Evolutionary conservation across 441 rosid genomes (phyloP).

Genomic region (Syzygium syzygioides): DNA sequence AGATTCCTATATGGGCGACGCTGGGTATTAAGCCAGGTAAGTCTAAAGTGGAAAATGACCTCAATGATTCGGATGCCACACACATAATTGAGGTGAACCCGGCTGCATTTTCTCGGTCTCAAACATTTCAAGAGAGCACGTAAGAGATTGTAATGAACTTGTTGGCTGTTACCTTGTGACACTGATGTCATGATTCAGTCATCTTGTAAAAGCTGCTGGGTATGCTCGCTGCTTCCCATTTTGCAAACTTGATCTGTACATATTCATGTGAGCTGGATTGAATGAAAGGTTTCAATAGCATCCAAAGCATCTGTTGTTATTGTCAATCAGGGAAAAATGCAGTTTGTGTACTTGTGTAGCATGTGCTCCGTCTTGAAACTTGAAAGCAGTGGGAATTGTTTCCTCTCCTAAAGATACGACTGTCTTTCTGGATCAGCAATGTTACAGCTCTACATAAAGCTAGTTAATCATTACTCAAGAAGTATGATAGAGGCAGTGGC

Average conservation of each 20-base stretch:
- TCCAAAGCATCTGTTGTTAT: neutral
- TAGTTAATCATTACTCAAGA: neutral
- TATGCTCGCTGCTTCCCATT: neutral
- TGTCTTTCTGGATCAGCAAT: neutral
- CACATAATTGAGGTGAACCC: slow-evolving; percentile 52
- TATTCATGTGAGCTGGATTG: neutral
- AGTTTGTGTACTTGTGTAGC: neutral
- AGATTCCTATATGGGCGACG: slow-evolving; percentile 43
- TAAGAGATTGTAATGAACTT: neutral
- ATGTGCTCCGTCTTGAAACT: neutral
- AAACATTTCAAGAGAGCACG: slow-evolving; percentile 53
- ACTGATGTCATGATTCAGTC: neutral
- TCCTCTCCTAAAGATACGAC: neutral
- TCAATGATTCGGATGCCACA: slow-evolving; percentile 16
- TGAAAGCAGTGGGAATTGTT: neutral
- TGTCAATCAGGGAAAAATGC: neutral
- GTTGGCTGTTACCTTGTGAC: neutral
- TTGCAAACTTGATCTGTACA: neutral
- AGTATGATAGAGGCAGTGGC: neutral
- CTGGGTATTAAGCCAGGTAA: slow-evolving; percentile 32
- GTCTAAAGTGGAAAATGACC: slow-evolving; percentile 31
- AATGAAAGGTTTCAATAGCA: neutral
- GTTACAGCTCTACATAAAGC: neutral
- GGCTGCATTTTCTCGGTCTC: slow-evolving; percentile 57
- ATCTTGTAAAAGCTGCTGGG: neutral